Base-by-base conservation (phyloP, 495 filamentous ascomycete genomes). In the Chaetomium fimeti region DNA sequence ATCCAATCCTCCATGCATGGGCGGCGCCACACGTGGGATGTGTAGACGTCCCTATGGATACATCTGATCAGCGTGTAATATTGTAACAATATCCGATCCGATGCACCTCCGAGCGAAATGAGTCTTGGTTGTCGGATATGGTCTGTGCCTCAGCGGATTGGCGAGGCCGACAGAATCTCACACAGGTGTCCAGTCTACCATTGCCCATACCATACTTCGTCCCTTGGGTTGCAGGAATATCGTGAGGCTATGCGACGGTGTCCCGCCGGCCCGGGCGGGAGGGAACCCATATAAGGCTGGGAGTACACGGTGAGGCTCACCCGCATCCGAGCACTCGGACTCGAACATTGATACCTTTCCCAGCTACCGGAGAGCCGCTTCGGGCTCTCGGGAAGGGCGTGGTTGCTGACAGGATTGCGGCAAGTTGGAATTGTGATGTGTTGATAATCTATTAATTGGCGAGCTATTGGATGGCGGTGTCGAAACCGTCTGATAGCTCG, bases 61-160 rank as follows among this genome's bases (percentile, higher is more conserved):
- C 63, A 49, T 36, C 32, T 59, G 43, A 52, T 49, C 42, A 59
- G 43, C 43, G 40, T 71, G 69, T 71, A 71, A 68, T 68, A 60
- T 60, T 71, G 69, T 71, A 71, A 42, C 53, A 68, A 12, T 61
- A 66, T 48, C 28, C 18, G 45, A 43, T 25, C 13, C 15, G 7
- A 55, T 55, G 20, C 15, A n/a, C 29, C 24, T 20, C n/a, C 1
- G 58, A 42, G 47, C 20, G 47, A 52, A 51, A 25, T 24, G 29
- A 38, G 40, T 36, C 59, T 53, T 53, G n/a, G 59, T 13, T 25
- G 45, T 16, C 18, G 54, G 40, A 58, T 58, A 6, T 58, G 38
- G 38, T n/a, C 55, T 27, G 55, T 45, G 55, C 38, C 38, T 22
- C 3, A 9, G 29, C 25, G 27, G 11, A 15, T n/a, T 8, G 15